Conservation (phyloP, 306 rosid genomes). For the Prunus mira region DNA sequence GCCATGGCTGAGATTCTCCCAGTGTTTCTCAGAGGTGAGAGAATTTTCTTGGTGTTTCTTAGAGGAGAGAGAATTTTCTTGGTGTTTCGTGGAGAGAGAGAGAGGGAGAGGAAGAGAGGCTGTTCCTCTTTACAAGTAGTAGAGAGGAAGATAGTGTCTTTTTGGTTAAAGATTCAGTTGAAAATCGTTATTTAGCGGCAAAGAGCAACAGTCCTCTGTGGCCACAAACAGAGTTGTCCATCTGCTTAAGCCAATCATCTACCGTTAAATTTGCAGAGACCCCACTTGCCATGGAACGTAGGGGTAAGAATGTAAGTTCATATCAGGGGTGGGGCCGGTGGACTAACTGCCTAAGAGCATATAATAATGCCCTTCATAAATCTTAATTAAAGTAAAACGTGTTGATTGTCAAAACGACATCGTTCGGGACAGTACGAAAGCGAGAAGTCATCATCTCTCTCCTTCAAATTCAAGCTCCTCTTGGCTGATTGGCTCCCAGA, state of each 20-base stretch:
- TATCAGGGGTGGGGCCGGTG: neutral
- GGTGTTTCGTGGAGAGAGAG: slow-evolving; percentile 9
- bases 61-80: neutral
- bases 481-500: neutral
- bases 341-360: neutral
- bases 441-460: neutral
- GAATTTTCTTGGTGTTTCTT: slow-evolving; percentile 12
- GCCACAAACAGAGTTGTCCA: too few species aligned
- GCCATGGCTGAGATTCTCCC: slow-evolving; percentile 27
- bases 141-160: neutral
- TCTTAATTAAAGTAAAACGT: neutral
- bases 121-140: neutral
- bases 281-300: neutral
- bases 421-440: neutral
- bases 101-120: neutral
- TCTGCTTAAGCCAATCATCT: neutral
- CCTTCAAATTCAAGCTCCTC: neutral
- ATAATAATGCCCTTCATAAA: neutral
- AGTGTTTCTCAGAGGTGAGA: slow-evolving; percentile 5
- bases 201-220: neutral
- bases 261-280: neutral
- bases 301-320: neutral
- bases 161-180: neutral
- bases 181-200: slow-evolving; percentile 13
- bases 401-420: neutral